A percentile compares a stretch with the other conserved stretches of the same genome.
phyloP scores from a whole-genome alignment of 2,329 filamentous ascomycete genomes.

The Ophiostoma pallidulum region DNA sequence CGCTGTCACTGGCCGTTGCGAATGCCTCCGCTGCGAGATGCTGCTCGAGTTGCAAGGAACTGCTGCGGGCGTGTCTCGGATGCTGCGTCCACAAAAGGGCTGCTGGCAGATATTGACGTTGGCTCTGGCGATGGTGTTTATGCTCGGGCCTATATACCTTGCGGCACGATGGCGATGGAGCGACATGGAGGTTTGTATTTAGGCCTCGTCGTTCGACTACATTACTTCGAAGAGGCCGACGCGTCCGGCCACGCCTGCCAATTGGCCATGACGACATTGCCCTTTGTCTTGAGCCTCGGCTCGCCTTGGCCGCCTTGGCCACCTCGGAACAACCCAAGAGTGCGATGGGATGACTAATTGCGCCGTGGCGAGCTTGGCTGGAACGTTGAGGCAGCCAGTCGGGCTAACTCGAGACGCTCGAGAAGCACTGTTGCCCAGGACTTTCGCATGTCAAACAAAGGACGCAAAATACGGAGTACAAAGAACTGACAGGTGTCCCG shows the following conservation, averaged over 20 bases:
- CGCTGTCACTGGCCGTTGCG: no score
- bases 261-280: slow-evolving; percentile 6
- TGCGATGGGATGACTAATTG: slow-evolving; percentile 9
- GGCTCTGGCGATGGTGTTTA: background rate
- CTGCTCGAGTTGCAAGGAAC: no score
- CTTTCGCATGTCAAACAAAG: no score
- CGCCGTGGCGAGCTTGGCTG: background rate
- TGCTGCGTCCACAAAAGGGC: no score
- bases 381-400: no score
- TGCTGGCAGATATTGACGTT: background rate
- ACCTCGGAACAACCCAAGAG: background rate
- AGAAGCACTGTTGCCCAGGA: no score
- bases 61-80: no score
- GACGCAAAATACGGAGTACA: no score
- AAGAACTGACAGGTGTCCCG: no score
- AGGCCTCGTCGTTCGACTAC: slow-evolving; percentile 3
- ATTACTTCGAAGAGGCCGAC: background rate
- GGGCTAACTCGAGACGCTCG: background rate
- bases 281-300: slow-evolving; percentile 6
- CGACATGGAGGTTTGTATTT: slow-evolving; percentile 2
- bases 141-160: background rate
- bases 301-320: background rate
- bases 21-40: no score
- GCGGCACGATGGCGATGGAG: background rate
- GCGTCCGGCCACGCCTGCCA: background rate